Conservation (phyloP, 164 flowering plant species). For the Buxus sempervirens region DNA sequence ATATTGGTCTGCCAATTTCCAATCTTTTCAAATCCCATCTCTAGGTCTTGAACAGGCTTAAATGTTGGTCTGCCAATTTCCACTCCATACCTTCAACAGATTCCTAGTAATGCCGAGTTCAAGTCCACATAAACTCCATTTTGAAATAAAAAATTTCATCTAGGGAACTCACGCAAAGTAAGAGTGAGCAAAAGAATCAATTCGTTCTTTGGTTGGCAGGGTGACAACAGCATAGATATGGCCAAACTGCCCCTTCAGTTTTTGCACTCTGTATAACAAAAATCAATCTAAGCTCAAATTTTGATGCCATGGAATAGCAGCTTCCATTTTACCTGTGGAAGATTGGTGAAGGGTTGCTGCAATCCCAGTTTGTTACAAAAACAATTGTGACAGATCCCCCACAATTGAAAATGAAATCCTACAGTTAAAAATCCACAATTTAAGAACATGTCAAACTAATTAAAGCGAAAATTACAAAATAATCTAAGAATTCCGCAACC, state of each 20-base stretch:
- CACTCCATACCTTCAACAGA: slow-evolving; percentile 55
- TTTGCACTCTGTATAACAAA: slow-evolving; percentile 51
- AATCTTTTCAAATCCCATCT: no score
- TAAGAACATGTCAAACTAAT: no score
- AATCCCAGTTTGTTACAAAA: no score
- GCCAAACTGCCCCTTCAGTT: slow-evolving; percentile 74
- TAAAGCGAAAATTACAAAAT: no score
- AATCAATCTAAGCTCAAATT: slow-evolving; percentile 8
- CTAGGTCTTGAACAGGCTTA: no score
- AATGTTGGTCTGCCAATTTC: no score
- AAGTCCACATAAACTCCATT: background rate
- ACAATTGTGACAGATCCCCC: slow-evolving; percentile 92
- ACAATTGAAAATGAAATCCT: slow-evolving; percentile 96
- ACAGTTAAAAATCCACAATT: slow-evolving; percentile 19
- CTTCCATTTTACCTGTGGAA: slow-evolving; percentile 50
- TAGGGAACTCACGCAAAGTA: no score
- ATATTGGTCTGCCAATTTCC: no score
- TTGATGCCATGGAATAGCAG: background rate
- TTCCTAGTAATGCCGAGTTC: slow-evolving; percentile 9
- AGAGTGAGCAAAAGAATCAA: no score
- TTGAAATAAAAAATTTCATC: no score
- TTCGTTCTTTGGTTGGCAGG: no score
- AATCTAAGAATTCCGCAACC: no score
- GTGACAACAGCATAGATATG: slow-evolving; percentile 66
- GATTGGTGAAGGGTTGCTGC: slow-evolving; percentile 22